These are phyloP conservation scores for Rhododendron molle DNA, from an alignment of 148 eudicot species.

Conservation along the genomic window DNA sequence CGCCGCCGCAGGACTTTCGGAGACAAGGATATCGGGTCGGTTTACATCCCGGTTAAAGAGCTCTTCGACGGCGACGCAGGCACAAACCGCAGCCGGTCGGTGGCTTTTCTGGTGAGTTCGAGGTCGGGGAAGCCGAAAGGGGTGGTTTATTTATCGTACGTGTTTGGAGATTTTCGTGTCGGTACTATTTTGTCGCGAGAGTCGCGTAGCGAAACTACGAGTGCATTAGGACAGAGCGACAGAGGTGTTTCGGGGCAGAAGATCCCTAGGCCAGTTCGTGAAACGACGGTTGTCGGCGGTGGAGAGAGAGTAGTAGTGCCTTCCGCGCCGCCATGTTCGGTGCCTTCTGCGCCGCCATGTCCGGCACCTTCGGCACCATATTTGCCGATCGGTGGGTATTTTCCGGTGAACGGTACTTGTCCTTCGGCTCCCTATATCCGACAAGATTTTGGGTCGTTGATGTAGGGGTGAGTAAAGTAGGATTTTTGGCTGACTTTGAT, in stretches of 20 bases:
- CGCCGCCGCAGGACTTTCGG: neutral
- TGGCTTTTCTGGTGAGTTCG: neutral
- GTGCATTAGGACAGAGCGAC: no score
- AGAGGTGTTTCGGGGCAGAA: neutral
- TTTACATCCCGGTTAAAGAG: constrained; percentile 3
- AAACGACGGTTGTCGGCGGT: neutral
- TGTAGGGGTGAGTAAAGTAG: neutral
- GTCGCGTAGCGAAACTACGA: no score
- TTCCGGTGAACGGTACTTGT: neutral
- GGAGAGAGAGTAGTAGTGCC: neutral
- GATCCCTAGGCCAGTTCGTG: neutral
- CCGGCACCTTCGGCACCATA: neutral
- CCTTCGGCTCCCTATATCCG: neutral
- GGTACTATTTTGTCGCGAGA: no score
- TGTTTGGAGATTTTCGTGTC: neutral
- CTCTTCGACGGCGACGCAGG: neutral
- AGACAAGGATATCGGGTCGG: neutral
- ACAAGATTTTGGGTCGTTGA: neutral
- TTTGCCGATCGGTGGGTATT: neutral
- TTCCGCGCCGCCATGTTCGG: neutral
- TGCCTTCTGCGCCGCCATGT: neutral
- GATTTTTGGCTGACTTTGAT: neutral
- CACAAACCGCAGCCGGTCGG: neutral
- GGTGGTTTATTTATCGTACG: neutral
- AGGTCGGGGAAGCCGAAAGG: neutral